phyloP scores from a whole-genome alignment of 768 basidiomycete genomes.

The Russula foetens region DNA sequence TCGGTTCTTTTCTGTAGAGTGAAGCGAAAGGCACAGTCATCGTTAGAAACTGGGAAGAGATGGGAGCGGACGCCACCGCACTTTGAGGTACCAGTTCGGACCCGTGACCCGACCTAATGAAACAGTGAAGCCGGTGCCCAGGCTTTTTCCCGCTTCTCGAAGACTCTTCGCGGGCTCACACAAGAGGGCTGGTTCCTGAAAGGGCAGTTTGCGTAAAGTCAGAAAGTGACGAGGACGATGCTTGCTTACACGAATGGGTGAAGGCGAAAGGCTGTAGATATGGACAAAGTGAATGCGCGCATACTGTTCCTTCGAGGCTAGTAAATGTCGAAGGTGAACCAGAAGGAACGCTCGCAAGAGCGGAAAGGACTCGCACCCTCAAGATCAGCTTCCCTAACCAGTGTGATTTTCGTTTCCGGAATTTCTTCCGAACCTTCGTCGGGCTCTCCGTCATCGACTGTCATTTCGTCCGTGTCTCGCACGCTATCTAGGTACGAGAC shows the following conservation, averaged over 20 bases:
- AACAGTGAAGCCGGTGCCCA: background rate
- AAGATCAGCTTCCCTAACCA: slow-evolving; percentile 57
- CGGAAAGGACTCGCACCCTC: slow-evolving; percentile 41
- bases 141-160: slow-evolving; percentile 3
- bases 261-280: slow-evolving; percentile 66
- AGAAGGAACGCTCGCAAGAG: background rate
- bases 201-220: background rate
- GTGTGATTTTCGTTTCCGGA: slow-evolving; percentile 39
- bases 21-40: background rate
- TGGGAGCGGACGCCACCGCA: background rate
- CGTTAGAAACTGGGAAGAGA: background rate
- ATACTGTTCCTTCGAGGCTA: slow-evolving; percentile 51
- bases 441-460: slow-evolving; percentile 31
- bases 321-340: background rate
- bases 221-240: slow-evolving; percentile 2
- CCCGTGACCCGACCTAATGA: slow-evolving; percentile 13
- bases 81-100: slow-evolving; percentile 9
- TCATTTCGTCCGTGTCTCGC: slow-evolving; percentile 25
- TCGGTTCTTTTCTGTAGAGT: background rate
- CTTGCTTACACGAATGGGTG: slow-evolving; percentile 49
- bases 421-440: slow-evolving; percentile 38
- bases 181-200: slow-evolving; percentile 40
- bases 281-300: slow-evolving; percentile 45
- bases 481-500: background rate
- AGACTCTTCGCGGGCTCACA: slow-evolving; percentile 16